These are phyloP conservation scores for Beauveria scarabaeidicola DNA, from an alignment of 2,329 filamentous ascomycete genomes.

Conservation along the genomic window DNA sequence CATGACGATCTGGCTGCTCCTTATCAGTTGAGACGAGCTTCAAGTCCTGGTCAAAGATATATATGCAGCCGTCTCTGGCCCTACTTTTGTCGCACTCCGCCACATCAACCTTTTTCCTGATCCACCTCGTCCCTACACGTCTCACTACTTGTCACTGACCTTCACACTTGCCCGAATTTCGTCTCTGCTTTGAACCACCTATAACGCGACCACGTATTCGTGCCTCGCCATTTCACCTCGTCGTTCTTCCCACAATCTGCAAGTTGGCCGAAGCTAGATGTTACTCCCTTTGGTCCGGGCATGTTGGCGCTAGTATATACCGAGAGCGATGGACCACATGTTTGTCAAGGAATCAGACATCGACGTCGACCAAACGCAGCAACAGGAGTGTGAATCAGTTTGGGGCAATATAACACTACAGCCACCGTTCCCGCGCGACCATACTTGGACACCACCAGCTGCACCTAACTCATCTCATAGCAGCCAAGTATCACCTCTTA, in stretches of 20 bases:
- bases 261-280: neutral
- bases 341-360: neutral
- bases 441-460: slow-evolving; percentile 14
- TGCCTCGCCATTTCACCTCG: neutral
- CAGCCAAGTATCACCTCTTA: slow-evolving; percentile 46
- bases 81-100: neutral
- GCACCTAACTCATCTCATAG: slow-evolving; percentile 24
- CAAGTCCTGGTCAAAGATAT: neutral
- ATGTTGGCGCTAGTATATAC: slow-evolving; percentile 1
- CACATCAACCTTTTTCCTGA: neutral
- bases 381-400: neutral
- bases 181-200: neutral
- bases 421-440: neutral
- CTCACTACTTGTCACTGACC: neutral
- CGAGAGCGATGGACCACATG: neutral
- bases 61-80: neutral
- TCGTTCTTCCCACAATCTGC: neutral
- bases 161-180: neutral
- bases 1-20: neutral
- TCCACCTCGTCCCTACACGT: neutral
- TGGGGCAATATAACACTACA: neutral
- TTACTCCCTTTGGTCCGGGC: neutral
- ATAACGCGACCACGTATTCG: neutral
- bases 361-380: neutral
- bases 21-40: neutral